Conservation (phyloP, 208 protist genomes). For the Acanthamoeba lenticulata region DNA sequence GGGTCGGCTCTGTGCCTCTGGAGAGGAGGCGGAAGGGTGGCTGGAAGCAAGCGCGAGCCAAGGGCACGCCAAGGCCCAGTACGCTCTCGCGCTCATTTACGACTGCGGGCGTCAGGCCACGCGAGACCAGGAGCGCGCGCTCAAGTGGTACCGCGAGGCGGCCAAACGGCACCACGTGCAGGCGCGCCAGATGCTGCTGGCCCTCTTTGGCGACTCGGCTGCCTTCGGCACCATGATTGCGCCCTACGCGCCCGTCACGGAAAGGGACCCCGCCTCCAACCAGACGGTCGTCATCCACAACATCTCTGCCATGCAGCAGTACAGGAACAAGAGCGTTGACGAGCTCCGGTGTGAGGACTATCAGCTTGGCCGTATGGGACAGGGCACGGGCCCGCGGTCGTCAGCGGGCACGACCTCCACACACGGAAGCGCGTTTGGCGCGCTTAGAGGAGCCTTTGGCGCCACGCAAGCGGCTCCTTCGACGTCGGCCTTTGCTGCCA, state of each 20-base stretch:
- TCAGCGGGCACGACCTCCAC: not conserved
- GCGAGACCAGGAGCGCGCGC: too few species aligned
- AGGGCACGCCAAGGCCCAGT: too few species aligned
- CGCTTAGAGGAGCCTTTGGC: not conserved
- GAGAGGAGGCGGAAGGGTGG: too few species aligned
- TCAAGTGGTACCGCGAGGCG: too few species aligned
- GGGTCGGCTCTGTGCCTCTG: too few species aligned
- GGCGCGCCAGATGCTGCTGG: too few species aligned
- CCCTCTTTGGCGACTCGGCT: too few species aligned
- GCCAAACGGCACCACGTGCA: too few species aligned
- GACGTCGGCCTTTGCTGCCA: not conserved
- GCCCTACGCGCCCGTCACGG: not conserved
- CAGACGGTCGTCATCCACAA: not conserved
- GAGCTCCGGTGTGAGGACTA: slow-evolving; percentile 40
- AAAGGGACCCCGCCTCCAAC: not conserved
- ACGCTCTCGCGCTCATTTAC: too few species aligned
- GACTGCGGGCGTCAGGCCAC: too few species aligned
- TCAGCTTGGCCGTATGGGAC: not conserved
- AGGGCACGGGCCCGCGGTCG: not conserved
- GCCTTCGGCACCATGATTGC: slow-evolving; percentile 28
- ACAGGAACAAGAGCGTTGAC: slow-evolving; percentile 26
- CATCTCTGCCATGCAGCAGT: slow-evolving; percentile 32
- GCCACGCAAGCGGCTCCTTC: not conserved
- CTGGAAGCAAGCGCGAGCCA: too few species aligned
- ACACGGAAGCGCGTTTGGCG: not conserved